Evolutionary conservation across 306 rosid genomes (phyloP).

Genomic region (Begonia loranthoides): DNA sequence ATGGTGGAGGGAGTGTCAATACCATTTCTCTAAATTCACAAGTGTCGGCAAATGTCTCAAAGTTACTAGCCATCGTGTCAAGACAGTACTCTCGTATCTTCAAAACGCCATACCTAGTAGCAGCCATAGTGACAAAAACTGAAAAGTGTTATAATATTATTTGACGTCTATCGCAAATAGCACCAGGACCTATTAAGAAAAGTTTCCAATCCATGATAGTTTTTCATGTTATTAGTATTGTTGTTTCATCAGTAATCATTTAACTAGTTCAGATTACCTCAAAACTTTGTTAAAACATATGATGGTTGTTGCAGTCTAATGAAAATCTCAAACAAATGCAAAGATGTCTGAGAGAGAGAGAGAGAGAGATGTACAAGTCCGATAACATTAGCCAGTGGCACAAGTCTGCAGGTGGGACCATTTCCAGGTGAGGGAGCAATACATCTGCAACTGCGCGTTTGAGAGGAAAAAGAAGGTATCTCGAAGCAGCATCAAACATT

Average conservation of each 20-base stretch:
- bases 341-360: neutral
- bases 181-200: no score
- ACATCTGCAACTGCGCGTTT: constrained; percentile 92
- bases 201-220: no score
- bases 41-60: constrained; percentile 76
- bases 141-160: no score
- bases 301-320: no score
- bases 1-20: constrained; percentile 83
- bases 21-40: constrained; percentile 67
- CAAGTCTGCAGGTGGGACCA: constrained; percentile 69
- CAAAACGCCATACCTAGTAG: constrained; percentile 60
- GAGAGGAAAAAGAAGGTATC: constrained; percentile 83
- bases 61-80: constrained; percentile 71
- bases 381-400: constrained; percentile 57
- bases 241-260: no score
- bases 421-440: constrained; percentile 67
- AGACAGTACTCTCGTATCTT: constrained; percentile 87
- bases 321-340: no score
- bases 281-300: no score
- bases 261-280: no score
- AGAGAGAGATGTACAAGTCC: neutral
- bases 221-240: no score
- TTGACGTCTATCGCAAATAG: no score
- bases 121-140: neutral
- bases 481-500: constrained; percentile 83